These are phyloP conservation scores for Aspergillus funiculosus DNA, from an alignment of 495 filamentous ascomycete genomes.

Conservation along the genomic window DNA sequence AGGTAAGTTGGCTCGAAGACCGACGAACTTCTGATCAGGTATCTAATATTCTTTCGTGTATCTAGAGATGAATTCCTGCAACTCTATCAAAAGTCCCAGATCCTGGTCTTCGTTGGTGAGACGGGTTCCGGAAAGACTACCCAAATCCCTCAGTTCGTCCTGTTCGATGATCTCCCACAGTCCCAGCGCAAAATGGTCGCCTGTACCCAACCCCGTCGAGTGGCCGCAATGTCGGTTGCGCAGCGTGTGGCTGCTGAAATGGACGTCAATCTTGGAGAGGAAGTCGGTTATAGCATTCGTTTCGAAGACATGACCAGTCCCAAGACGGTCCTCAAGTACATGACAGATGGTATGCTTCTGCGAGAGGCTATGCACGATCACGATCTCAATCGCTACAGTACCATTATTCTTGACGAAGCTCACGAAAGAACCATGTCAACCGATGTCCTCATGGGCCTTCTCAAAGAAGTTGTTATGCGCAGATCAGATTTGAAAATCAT, in stretches of 20 bases:
- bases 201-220: slow-evolving; percentile 96
- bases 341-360: slow-evolving; percentile 99
- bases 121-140: slow-evolving; percentile 99
- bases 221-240: slow-evolving; percentile 98
- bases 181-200: slow-evolving; percentile 80
- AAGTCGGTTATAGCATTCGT: slow-evolving; percentile 98
- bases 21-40: too few species aligned
- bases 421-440: slow-evolving; percentile 95
- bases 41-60: neutral
- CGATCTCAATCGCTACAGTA: slow-evolving; percentile 84
- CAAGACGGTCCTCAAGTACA: slow-evolving; percentile 96
- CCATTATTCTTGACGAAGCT: slow-evolving; percentile 96
- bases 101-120: slow-evolving; percentile 97
- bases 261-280: slow-evolving; percentile 88
- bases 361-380: slow-evolving; percentile 98
- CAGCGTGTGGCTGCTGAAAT: slow-evolving; percentile 97
- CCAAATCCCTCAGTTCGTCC: slow-evolving; percentile 96
- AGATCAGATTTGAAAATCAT: slow-evolving; percentile 89
- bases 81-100: slow-evolving; percentile 86
- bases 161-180: slow-evolving; percentile 94
- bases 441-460: slow-evolving; percentile 90
- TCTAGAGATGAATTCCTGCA: slow-evolving; percentile 86
- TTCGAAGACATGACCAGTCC: slow-evolving; percentile 92
- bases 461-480: slow-evolving; percentile 77
- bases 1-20: slow-evolving; percentile 63